Evolutionary conservation across 441 rosid genomes (phyloP).

Genomic region (Viola pubescens): DNA sequence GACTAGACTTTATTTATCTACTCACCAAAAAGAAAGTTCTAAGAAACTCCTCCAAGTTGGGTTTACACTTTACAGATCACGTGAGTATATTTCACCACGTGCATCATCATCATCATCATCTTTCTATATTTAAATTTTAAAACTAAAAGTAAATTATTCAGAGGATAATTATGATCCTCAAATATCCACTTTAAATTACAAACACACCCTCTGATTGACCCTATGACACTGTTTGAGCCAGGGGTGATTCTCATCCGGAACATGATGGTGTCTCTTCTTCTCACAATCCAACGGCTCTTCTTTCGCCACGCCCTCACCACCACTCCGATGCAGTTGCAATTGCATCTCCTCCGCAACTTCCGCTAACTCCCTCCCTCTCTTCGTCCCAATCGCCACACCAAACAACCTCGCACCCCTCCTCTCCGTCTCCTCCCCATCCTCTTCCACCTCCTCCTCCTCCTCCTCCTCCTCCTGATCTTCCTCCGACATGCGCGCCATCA

Average conservation of each 20-base stretch:
- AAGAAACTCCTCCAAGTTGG: no score
- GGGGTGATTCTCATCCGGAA: background rate
- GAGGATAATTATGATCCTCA: no score
- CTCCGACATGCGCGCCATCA: conserved; percentile 19
- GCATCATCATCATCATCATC: no score
- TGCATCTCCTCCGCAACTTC: conserved; percentile 12
- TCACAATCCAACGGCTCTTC: no score
- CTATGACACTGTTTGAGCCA: conserved; percentile 22
- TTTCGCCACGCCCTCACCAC: background rate
- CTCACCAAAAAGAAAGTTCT: no score
- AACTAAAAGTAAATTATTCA: no score
- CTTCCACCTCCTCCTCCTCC: conserved; percentile 16
- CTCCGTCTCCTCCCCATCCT: conserved; percentile 22
- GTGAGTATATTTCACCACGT: no score
- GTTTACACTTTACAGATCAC: no score
- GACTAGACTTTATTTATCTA: no score
- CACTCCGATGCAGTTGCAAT: conserved; percentile 27
- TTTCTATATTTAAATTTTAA: no score
- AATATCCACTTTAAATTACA: conserved; percentile 9
- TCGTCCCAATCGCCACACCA: conserved; percentile 72
- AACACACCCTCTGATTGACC: conserved; percentile 41
- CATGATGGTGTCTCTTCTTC: background rate
- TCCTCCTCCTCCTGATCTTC: conserved; percentile 19
- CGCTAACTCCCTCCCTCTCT: conserved; percentile 52
- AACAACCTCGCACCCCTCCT: conserved; percentile 51